A percentile compares a stretch with the other conserved stretches of the same genome.
Conservation (phyloP, 2,329 filamentous ascomycete species). For the Byssochlamys sp. region DNA sequence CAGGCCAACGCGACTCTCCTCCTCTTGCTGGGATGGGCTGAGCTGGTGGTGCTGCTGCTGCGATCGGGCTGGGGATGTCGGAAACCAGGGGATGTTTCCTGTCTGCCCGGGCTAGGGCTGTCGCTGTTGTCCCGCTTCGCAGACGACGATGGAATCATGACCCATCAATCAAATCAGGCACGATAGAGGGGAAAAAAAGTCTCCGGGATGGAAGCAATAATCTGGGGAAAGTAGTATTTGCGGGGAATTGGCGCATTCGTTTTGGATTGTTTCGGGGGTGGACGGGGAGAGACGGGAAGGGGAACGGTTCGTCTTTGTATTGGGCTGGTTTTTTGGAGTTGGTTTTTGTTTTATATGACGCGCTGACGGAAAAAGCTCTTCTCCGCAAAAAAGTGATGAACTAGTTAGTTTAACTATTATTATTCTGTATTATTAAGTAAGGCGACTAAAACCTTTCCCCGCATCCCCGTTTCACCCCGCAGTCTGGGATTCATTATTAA, state of each 20-base stretch:
- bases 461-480: not conserved
- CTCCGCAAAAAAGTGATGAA: not conserved
- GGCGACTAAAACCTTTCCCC: not conserved
- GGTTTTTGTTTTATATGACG: not conserved
- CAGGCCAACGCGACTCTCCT: constrained; percentile 3
- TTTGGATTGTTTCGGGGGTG: not conserved
- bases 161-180: not conserved
- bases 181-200: not conserved
- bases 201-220: not conserved
- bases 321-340: not conserved
- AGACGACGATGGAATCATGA: not conserved
- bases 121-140: not conserved
- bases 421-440: no score
- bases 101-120: not conserved
- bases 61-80: not conserved
- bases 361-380: not conserved
- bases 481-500: no score
- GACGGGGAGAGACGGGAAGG: not conserved
- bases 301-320: no score
- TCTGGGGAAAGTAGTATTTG: not conserved
- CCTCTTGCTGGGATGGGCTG: constrained; percentile 1
- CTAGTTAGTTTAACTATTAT: not conserved
- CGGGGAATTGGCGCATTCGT: not conserved
- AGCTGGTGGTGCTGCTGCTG: no score
- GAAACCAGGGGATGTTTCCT: not conserved